Conservation (phyloP, 2,329 filamentous ascomycete species). For the Aspergillus sp. region DNA sequence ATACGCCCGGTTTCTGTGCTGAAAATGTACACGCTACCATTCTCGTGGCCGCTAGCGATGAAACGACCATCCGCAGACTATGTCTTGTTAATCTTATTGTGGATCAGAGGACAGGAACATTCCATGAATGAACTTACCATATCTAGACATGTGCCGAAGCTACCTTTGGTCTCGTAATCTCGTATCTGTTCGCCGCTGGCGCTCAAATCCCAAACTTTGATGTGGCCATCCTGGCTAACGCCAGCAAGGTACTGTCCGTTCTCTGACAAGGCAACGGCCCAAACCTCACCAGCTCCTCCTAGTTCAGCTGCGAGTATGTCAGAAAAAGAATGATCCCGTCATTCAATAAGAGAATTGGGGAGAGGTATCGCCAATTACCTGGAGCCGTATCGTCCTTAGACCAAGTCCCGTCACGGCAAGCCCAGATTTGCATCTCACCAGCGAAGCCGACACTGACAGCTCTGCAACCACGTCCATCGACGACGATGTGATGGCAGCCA, state of each 20-base stretch:
- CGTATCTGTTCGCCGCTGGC: constrained; percentile 55
- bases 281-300: constrained; percentile 63
- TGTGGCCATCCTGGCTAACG: constrained; percentile 76
- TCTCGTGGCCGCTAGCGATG: constrained; percentile 88
- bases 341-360: neutral
- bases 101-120: neutral
- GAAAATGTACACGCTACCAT: constrained; percentile 87
- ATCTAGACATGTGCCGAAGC: constrained; percentile 83
- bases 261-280: constrained; percentile 78
- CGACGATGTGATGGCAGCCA: constrained; percentile 82
- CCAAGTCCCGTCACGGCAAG: constrained; percentile 49
- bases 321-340: neutral
- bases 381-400: constrained; percentile 42
- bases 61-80: constrained; percentile 67
- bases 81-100: constrained; percentile 1
- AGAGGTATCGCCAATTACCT: constrained; percentile 21
- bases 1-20: constrained; percentile 83
- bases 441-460: constrained; percentile 83
- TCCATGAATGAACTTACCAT: constrained; percentile 42
- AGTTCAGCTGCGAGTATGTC: constrained; percentile 26
- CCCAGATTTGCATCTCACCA: constrained; percentile 82
- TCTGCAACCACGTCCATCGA: constrained; percentile 58
- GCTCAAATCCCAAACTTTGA: constrained; percentile 76
- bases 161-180: constrained; percentile 85
- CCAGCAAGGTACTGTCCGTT: constrained; percentile 79